These are phyloP conservation scores for Penicillium digitatum DNA, from an alignment of 2,329 filamentous ascomycete species.

Conservation along the genomic window DNA sequence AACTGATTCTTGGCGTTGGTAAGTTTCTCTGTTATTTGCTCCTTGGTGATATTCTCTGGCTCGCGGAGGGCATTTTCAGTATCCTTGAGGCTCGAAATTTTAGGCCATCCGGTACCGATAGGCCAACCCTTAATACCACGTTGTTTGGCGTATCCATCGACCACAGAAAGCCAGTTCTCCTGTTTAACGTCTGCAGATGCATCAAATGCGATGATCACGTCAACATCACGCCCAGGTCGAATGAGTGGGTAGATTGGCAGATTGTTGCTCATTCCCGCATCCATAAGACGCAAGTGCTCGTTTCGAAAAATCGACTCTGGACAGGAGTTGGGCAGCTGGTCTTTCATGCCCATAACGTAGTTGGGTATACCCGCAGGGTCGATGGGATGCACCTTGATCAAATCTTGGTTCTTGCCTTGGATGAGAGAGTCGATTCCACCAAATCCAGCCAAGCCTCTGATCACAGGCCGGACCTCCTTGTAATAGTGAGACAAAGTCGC, in stretches of 20 bases:
- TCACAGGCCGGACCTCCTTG: constrained; percentile 79
- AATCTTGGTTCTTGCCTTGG: constrained; percentile 73
- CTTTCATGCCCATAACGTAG: constrained; percentile 76
- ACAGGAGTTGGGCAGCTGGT: constrained; percentile 68
- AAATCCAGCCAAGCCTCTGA: constrained; percentile 72
- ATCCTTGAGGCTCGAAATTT: constrained; percentile 56
- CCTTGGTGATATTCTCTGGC: constrained; percentile 59
- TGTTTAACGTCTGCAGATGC: constrained; percentile 88
- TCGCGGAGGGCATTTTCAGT: constrained; percentile 63
- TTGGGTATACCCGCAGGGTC: constrained; percentile 89
- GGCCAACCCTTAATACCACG: constrained; percentile 93
- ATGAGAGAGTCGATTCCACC: constrained; percentile 75
- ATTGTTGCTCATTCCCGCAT: constrained; percentile 98
- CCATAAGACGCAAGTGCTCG: constrained; percentile 80
- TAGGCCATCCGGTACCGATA: constrained; percentile 89
- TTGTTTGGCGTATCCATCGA: constrained; percentile 87
- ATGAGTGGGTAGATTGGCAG: constrained; percentile 92
- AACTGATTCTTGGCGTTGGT: constrained; percentile 50
- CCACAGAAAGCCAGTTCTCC: constrained; percentile 92
- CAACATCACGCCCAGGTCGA: constrained; percentile 79
- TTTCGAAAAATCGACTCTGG: constrained; percentile 69
- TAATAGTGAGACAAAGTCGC: constrained; percentile 96
- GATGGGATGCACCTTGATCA: constrained; percentile 91
- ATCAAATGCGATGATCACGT: constrained; percentile 89
- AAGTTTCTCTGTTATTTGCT: constrained; percentile 62